Evolutionary conservation across 148 eudicot species (phyloP).

Genomic region (Cornus suecica): DNA sequence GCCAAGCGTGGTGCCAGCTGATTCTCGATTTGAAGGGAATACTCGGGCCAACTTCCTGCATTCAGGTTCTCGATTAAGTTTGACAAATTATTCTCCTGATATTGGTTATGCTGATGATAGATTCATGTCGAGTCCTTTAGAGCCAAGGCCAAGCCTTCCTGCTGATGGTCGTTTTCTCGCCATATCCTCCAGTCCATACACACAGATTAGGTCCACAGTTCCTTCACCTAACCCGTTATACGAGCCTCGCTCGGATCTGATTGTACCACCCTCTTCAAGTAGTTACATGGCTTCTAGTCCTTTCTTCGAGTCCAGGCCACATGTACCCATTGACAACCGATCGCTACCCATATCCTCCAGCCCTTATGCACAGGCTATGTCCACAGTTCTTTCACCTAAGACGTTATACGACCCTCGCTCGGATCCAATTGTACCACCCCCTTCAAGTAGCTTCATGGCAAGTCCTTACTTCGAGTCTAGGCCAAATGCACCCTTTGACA

Average conservation of each 20-base stretch:
- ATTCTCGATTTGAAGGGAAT: constrained; percentile 38
- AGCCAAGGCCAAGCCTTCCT: constrained; percentile 22
- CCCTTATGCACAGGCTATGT: constrained; percentile 11
- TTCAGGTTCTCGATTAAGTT: constrained; percentile 21
- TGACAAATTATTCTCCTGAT: constrained; percentile 21
- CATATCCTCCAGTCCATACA: constrained; percentile 12
- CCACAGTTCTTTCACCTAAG: constrained; percentile 14
- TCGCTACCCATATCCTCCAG: constrained; percentile 14
- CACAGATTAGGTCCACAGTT: constrained; percentile 14
- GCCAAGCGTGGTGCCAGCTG: constrained; percentile 49
- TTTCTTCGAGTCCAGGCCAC: constrained; percentile 24
- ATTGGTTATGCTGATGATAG: constrained; percentile 19
- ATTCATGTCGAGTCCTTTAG: constrained; percentile 24
- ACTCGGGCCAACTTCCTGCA: constrained; percentile 18
- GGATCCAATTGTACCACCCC: constrained; percentile 14
- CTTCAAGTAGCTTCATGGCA: constrained; percentile 15
- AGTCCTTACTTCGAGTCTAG: constrained; percentile 15
- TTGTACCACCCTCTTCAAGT: constrained; percentile 15
- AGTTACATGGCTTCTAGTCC: no score
- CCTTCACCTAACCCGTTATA: constrained; percentile 14
- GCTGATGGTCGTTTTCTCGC: constrained; percentile 14
- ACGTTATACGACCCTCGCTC: constrained; percentile 19
- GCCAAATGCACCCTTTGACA: constrained; percentile 14
- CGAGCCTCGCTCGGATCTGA: constrained; percentile 19
- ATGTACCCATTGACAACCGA: constrained; percentile 9